Percentiles rank a stretch among this genome's conserved stretches.
These are phyloP conservation scores for Plasmodium cynomolgi DNA, from an alignment of 169 alveolate genomes.

Conservation along the genomic window DNA sequence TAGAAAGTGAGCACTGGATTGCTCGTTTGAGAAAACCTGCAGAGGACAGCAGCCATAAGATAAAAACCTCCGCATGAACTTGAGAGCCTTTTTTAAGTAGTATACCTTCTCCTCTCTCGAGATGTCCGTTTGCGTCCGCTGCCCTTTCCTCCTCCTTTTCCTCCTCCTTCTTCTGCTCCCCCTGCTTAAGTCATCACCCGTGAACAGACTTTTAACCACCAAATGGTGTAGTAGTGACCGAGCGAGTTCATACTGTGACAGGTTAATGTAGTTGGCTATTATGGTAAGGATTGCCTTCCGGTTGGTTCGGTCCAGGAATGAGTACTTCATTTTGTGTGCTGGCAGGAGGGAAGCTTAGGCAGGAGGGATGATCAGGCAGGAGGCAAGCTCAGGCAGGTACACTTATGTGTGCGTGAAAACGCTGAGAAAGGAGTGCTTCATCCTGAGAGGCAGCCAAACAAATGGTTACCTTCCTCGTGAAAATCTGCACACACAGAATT, in stretches of 20 bases:
- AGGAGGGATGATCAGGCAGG: neutral
- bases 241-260: conserved; percentile 52
- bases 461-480: neutral
- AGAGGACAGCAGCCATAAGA: conserved; percentile 46
- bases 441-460: neutral
- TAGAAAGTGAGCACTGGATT: conserved; percentile 39
- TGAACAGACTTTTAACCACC: neutral
- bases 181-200: neutral
- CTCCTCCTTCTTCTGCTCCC: neutral
- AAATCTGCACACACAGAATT: neutral
- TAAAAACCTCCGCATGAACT: conserved; percentile 43
- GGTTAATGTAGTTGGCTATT: conserved; percentile 16
- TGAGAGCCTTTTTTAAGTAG: conserved; percentile 11
- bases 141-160: neutral
- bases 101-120: conserved; percentile 2
- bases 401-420: neutral
- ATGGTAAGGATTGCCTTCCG: neutral
- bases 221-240: conserved; percentile 19
- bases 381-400: neutral
- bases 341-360: neutral
- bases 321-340: neutral
- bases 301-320: conserved; percentile 5
- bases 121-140: neutral
- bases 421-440: neutral
- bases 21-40: conserved; percentile 28